Evolutionary conservation across 2,329 filamentous ascomycete species (phyloP).

Genomic region (Acephala macrosclerotiorum): DNA sequence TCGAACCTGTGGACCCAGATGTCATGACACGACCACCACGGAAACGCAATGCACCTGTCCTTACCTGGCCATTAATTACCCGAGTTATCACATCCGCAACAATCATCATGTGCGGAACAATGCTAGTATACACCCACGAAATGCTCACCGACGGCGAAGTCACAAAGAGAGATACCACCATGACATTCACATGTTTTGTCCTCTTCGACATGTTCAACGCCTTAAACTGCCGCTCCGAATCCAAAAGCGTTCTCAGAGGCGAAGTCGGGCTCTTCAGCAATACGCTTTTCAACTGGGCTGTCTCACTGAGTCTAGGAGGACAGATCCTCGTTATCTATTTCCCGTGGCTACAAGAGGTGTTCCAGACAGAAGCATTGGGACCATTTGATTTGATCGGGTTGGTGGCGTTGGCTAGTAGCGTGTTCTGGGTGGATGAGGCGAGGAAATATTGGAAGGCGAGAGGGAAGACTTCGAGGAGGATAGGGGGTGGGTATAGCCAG

Average conservation of each 20-base stretch:
- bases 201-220: constrained; percentile 99
- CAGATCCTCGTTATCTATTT: constrained; percentile 95
- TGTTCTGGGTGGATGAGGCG: constrained; percentile 94
- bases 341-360: constrained; percentile 90
- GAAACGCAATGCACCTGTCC: constrained; percentile 84
- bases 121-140: constrained; percentile 89
- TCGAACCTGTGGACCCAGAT: constrained; percentile 91
- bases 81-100: constrained; percentile 87
- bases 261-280: constrained; percentile 87
- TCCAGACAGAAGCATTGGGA: constrained; percentile 89
- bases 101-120: constrained; percentile 92
- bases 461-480: constrained; percentile 55
- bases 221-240: constrained; percentile 88
- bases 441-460: constrained; percentile 78
- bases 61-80: constrained; percentile 83
- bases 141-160: constrained; percentile 86
- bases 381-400: constrained; percentile 78
- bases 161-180: constrained; percentile 93
- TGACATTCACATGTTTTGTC: constrained; percentile 99
- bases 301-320: constrained; percentile 82
- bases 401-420: constrained; percentile 79
- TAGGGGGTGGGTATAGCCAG: constrained; percentile 70
- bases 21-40: constrained; percentile 94
- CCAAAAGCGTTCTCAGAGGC: constrained; percentile 86
- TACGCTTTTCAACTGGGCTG: constrained; percentile 95